Evolutionary conservation across 2,329 filamentous ascomycete species (phyloP).

Genomic region (Thielaviopsis populi): DNA sequence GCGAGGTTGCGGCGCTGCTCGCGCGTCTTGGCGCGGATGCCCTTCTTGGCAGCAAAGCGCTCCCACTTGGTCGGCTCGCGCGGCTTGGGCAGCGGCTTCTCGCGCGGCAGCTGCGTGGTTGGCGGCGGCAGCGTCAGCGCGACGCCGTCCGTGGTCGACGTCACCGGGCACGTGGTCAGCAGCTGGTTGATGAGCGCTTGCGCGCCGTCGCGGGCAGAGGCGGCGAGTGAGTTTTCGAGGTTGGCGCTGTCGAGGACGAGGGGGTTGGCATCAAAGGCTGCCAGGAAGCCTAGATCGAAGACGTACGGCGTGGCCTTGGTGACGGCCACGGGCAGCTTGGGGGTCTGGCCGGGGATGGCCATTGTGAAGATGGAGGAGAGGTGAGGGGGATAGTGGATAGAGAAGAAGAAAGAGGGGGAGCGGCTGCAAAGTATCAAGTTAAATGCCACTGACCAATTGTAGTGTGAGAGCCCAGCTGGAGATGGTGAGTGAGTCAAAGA

Average conservation of each 20-base stretch:
- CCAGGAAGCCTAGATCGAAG: conserved; percentile 80
- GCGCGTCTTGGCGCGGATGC: conserved; percentile 76
- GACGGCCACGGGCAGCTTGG: conserved; percentile 48
- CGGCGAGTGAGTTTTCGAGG: conserved; percentile 53
- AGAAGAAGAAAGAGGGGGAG: background rate
- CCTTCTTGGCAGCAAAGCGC: conserved; percentile 91
- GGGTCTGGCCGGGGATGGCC: conserved; percentile 26
- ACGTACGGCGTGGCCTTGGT: conserved; percentile 79
- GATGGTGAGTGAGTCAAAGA: background rate
- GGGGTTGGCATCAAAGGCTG: conserved; percentile 78
- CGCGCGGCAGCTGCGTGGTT: conserved; percentile 61
- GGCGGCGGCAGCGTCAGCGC: conserved; percentile 61
- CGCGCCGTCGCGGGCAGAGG: conserved; percentile 71
- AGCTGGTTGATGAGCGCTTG: conserved; percentile 92
- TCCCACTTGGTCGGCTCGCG: conserved; percentile 90
- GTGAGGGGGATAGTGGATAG: too few species aligned
- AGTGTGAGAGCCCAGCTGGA: background rate
- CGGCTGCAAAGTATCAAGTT: background rate
- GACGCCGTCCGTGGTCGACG: conserved; percentile 53
- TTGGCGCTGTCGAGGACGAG: conserved; percentile 39
- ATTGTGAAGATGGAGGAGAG: conserved; percentile 21
- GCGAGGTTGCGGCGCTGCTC: conserved; percentile 60
- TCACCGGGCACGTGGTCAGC: conserved; percentile 71
- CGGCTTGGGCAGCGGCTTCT: conserved; percentile 74
- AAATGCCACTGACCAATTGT: background rate